Conservation (phyloP, 495 filamentous ascomycete species). For the Barbatosphaeria neglecta region DNA sequence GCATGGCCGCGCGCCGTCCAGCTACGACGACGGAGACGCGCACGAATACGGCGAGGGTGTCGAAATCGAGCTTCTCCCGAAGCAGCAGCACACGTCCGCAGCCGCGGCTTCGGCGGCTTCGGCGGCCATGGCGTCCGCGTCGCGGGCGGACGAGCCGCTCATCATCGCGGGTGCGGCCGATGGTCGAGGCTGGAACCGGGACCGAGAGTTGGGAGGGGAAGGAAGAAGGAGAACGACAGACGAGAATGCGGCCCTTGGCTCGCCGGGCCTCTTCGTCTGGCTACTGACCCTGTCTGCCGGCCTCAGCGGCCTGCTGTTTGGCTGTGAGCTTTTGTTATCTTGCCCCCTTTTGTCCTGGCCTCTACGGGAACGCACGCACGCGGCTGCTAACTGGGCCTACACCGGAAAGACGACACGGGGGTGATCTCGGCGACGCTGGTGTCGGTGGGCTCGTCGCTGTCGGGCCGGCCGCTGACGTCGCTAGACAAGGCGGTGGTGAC, state of each 20-base stretch:
- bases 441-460: constrained; percentile 66
- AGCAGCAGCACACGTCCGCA: too few species aligned
- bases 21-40: too few species aligned
- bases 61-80: too few species aligned
- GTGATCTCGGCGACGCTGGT: constrained; percentile 84
- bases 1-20: too few species aligned
- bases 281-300: constrained; percentile 67
- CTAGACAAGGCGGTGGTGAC: constrained; percentile 79
- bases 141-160: neutral
- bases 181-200: neutral
- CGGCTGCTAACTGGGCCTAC: constrained; percentile 1
- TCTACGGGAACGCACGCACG: constrained; percentile 1
- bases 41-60: too few species aligned
- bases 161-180: constrained; percentile 1
- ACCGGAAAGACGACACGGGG: constrained; percentile 63
- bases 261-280: constrained; percentile 48
- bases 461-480: constrained; percentile 49
- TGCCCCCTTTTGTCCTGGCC: neutral
- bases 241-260: constrained; percentile 1
- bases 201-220: neutral
- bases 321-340: constrained; percentile 49
- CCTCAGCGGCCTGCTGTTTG: constrained; percentile 78
- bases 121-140: too few species aligned
- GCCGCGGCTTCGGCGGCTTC: too few species aligned
- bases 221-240: neutral